Evolutionary conservation across 371 early-diverging fungal genomes (phyloP), one percentile per base, ranked within the genome.

Genomic region (Phascolomyces articulosus): DNA sequence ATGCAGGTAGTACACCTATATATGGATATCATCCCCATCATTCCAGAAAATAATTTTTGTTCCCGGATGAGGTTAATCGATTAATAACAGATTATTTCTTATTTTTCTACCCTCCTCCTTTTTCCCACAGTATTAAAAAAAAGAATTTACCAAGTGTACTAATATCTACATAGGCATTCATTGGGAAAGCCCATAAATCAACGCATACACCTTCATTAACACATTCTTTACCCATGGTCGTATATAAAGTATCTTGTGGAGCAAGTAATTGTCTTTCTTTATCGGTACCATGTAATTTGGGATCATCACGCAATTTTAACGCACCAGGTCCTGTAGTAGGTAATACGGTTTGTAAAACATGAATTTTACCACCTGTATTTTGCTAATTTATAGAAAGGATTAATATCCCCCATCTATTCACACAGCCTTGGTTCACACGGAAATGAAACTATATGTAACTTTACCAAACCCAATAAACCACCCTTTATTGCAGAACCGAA

Each of bases 321-420:
- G 88, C 72, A 18, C 97, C 97, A 0, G 95, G 93, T 6, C 99
- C 99, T 59, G 82, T 79, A 2, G 89, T 88, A 3, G 98, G 97
- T 29, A 97, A 80, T 2, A 87, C 69, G 3, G 95, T 86, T 67
- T 96, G 96, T 77, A 96, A 93, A 4, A 93, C 51, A 40, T 90
- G 74, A 29, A 97, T 66, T 69, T 94, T 94, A 8, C 99, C 99
- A 51, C 99, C 99, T 7, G 80, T 76, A 11, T 78, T 71, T 65
- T 88, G 89, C 87, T 88, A 40, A 20, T 23, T 59, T 62, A 20
- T 20, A 48, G n/a, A 27, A 13, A 24, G 26, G 16, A 20, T 20
- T 20, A 29, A 13, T 2, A 8, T 29, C 1, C 0, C 28, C n/a
- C 4, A 6, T 31, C 31, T 31, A 3, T 31, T 31, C n/a, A n/a